Evolutionary conservation across 1,284 basidiomycete species (phyloP).

Genomic region (Athelia psychrophila): DNA sequence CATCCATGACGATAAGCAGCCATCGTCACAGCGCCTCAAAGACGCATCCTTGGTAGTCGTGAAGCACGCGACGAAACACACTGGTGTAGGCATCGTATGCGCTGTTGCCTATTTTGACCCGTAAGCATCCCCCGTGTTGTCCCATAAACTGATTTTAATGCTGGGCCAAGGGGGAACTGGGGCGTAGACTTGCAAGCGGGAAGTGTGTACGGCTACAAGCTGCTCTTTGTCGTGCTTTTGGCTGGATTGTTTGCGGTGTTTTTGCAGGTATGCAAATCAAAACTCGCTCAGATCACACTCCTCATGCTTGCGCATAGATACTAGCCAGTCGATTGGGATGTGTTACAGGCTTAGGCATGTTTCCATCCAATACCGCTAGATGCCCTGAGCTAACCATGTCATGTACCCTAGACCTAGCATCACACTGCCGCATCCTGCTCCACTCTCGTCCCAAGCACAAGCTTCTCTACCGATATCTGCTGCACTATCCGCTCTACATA

Average conservation of each 20-base stretch:
- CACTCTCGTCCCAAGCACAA: constrained; percentile 64
- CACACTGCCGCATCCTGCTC: constrained; percentile 71
- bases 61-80: constrained; percentile 50
- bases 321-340: constrained; percentile 63
- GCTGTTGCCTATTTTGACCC: constrained; percentile 68
- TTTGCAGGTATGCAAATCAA: constrained; percentile 55
- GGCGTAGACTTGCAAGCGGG: constrained; percentile 75
- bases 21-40: constrained; percentile 16
- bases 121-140: constrained; percentile 31
- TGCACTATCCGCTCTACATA: constrained; percentile 67
- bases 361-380: too few relatives aligned
- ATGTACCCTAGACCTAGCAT: constrained; percentile 72
- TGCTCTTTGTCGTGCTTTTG: constrained; percentile 84
- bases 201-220: constrained; percentile 76
- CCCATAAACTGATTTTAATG: constrained; percentile 1
- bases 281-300: neutral
- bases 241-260: constrained; percentile 83
- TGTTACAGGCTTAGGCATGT: constrained; percentile 65
- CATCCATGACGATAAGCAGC: constrained; percentile 20
- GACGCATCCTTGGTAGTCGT: constrained; percentile 24
- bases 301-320: constrained; percentile 44
- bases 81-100: constrained; percentile 58
- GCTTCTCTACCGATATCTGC: constrained; percentile 59
- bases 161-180: constrained; percentile 77
- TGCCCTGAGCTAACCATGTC: too few relatives aligned